Evolutionary conservation across 345 rosid genomes (phyloP).

Genomic region (Euphorbia pulcherrima): DNA sequence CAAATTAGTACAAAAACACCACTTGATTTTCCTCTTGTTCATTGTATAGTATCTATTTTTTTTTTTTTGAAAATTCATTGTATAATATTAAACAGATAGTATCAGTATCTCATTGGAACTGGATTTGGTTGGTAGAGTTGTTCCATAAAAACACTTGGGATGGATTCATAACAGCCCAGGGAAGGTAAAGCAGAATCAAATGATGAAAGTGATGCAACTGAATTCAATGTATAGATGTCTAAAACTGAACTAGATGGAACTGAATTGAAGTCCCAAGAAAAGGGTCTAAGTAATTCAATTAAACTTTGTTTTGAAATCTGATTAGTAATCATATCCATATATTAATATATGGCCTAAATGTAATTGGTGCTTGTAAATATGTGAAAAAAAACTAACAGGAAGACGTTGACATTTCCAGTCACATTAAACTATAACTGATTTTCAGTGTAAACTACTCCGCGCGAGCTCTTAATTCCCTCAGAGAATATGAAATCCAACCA

Average conservation of each 20-base stretch:
- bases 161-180: conserved; percentile 64
- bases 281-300: no score
- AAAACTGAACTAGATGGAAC: no score
- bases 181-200: conserved; percentile 31
- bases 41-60: no score
- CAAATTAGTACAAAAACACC: no score
- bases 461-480: background rate
- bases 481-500: conserved; percentile 10
- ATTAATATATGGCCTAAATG: no score
- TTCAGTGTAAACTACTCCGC: background rate
- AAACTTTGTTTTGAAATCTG: background rate
- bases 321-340: no score
- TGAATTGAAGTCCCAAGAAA: no score
- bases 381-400: conserved; percentile 26
- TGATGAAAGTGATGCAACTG: conserved; percentile 39
- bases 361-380: background rate
- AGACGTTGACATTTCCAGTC: conserved; percentile 35
- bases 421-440: background rate
- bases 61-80: no score
- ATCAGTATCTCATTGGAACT: no score
- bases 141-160: conserved; percentile 44
- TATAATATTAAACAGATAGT: no score
- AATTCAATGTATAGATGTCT: no score
- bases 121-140: conserved; percentile 41
- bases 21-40: no score